Percentiles rank a stretch among this genome's conserved stretches.
These are phyloP conservation scores for Kalaharituber pfeilii DNA, from an alignment of 2,329 filamentous ascomycete genomes.

Conservation along the genomic window DNA sequence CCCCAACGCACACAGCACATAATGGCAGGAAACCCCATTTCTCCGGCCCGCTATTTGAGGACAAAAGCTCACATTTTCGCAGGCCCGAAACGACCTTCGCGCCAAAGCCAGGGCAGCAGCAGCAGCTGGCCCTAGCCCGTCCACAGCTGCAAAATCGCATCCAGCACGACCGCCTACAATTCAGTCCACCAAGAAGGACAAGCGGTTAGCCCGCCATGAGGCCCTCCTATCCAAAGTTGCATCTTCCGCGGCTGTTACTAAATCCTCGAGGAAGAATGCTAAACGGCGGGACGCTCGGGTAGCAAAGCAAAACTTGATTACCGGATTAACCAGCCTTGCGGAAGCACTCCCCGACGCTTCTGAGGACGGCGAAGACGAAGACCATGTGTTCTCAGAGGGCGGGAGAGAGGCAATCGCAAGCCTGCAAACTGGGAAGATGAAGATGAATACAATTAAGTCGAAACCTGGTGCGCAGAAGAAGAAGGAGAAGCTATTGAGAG, in stretches of 20 bases:
- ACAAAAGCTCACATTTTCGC: conserved; percentile 10
- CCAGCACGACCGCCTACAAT: conserved; percentile 32
- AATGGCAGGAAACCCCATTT: neutral
- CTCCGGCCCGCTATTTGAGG: neutral
- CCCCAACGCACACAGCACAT: neutral
- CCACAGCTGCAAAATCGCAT: conserved; percentile 16
- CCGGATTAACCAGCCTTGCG: conserved; percentile 57
- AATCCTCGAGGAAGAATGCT: conserved; percentile 25
- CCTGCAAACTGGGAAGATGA: conserved; percentile 33
- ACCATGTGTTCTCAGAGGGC: conserved; percentile 1
- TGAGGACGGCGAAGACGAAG: conserved; percentile 31
- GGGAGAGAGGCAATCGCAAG: conserved; percentile 27
- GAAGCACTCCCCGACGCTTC: conserved; percentile 53
- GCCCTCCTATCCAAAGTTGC: conserved; percentile 60
- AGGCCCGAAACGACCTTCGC: conserved; percentile 41
- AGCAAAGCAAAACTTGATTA: conserved; percentile 59
- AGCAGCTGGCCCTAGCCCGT: conserved; percentile 36
- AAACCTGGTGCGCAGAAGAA: conserved; percentile 65
- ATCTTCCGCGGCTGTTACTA: conserved; percentile 33
- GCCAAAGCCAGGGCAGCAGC: conserved; percentile 36
- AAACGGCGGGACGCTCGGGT: conserved; percentile 46
- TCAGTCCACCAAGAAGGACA: conserved; percentile 59
- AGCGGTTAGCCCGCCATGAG: conserved; percentile 64
- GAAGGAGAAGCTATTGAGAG: conserved; percentile 60
- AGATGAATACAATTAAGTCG: conserved; percentile 56